Evolutionary conservation across 306 rosid species (phyloP).

Genomic region (Boehmeria nivea): DNA sequence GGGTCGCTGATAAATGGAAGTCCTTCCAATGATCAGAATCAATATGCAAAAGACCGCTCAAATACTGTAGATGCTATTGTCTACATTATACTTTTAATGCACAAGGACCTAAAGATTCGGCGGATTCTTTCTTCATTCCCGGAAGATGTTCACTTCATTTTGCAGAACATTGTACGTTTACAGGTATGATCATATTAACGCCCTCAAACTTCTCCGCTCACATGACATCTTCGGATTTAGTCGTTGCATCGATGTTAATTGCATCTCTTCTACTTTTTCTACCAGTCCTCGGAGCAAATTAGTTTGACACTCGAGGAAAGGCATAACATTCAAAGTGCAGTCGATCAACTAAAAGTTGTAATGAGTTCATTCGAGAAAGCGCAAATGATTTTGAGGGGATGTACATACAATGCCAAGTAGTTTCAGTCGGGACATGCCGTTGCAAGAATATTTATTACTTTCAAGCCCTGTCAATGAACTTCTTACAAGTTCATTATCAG

Average conservation of each 20-base stretch:
- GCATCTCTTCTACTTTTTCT: constrained; percentile 5
- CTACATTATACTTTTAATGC: constrained; percentile 46
- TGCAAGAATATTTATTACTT: too few relatives aligned
- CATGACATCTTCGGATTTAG: neutral
- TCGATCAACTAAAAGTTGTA: constrained; percentile 33
- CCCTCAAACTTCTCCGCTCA: neutral
- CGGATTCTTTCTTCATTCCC: constrained; percentile 38
- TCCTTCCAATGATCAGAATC: constrained; percentile 22
- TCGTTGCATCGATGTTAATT: neutral
- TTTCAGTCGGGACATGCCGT: too few relatives aligned
- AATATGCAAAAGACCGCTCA: constrained; percentile 19
- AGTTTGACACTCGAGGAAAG: constrained; percentile 45
- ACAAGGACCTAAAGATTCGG: constrained; percentile 37
- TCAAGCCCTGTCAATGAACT: too few relatives aligned
- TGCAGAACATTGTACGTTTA: constrained; percentile 32
- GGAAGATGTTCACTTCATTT: constrained; percentile 38
- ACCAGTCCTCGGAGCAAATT: constrained; percentile 45
- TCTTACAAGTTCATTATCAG: too few relatives aligned
- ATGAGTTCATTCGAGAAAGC: constrained; percentile 9
- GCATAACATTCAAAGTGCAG: constrained; percentile 35
- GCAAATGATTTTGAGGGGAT: neutral
- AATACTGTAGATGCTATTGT: constrained; percentile 33
- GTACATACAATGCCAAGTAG: neutral
- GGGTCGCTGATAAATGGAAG: constrained; percentile 34
- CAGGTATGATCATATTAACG: constrained; percentile 45